These are phyloP conservation scores for Gymnopus androsaceus DNA, from an alignment of 1,284 basidiomycete genomes.

Conservation along the genomic window DNA sequence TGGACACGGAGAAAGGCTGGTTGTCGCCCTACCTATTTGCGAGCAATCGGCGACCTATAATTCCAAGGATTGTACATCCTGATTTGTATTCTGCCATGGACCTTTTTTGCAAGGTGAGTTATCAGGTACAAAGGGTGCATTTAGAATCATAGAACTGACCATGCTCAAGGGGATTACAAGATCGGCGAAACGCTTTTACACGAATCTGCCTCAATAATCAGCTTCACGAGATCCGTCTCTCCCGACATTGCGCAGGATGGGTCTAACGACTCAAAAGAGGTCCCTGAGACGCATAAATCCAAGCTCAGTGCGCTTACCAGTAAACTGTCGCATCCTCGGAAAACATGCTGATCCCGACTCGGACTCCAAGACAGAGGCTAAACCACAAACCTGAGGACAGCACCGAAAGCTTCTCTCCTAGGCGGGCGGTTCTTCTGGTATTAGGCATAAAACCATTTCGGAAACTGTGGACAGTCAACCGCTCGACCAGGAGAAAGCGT, in stretches of 20 bases:
- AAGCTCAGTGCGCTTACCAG: too few species aligned
- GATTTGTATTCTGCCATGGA: conserved; percentile 5
- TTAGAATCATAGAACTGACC: background rate
- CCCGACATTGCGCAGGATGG: background rate
- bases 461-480: background rate
- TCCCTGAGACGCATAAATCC: too few species aligned
- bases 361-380: too few species aligned
- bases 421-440: too few species aligned
- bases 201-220: too few species aligned
- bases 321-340: too few species aligned
- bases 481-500: conserved; percentile 3
- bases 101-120: background rate
- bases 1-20: too few species aligned
- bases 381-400: too few species aligned
- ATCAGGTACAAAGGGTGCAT: background rate
- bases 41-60: conserved; percentile 1
- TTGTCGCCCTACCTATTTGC: conserved; percentile 4
- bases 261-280: too few species aligned
- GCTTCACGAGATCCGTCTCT: background rate
- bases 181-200: background rate
- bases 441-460: background rate
- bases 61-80: background rate
- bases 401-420: too few species aligned
- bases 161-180: background rate
- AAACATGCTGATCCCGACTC: too few species aligned